A percentile compares a stretch with the other conserved stretches of the same genome.
These are phyloP conservation scores for Crassisporium funariophilum DNA, from an alignment of 768 basidiomycete genomes.

Conservation along the genomic window DNA sequence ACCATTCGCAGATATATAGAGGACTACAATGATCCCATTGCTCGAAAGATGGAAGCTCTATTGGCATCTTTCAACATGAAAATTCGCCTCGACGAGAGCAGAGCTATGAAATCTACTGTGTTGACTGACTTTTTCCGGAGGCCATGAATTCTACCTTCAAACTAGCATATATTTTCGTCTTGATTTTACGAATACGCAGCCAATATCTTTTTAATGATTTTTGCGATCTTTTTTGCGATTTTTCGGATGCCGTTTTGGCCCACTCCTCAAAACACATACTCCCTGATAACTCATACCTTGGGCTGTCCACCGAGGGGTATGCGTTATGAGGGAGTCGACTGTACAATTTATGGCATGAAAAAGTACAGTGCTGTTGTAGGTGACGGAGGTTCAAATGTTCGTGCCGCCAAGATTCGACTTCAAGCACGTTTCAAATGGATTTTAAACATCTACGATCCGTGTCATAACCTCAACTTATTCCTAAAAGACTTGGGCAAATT, in stretches of 20 bases:
- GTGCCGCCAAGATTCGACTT: conserved; percentile 17
- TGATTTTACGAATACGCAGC: neutral
- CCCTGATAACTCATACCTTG: neutral
- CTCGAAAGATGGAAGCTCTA: conserved; percentile 16
- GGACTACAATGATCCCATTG: conserved; percentile 19
- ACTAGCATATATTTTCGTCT: neutral
- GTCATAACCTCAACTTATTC: conserved; percentile 30
- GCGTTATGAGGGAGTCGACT: conserved; percentile 1
- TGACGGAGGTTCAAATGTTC: conserved; percentile 30
- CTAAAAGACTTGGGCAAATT: conserved; percentile 32
- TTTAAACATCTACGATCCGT: conserved; percentile 31
- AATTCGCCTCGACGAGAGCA: conserved; percentile 13
- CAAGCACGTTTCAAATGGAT: conserved; percentile 21
- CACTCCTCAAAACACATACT: neutral
- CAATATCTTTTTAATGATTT: neutral
- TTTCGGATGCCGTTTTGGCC: neutral
- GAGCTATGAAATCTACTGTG: conserved; percentile 12
- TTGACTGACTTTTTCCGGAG: conserved; percentile 16
- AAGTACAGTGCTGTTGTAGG: conserved; percentile 23
- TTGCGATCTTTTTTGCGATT: neutral
- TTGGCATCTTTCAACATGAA: conserved; percentile 17
- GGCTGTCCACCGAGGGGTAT: conserved; percentile 2
- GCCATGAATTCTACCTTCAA: neutral
- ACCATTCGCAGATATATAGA: conserved; percentile 18
- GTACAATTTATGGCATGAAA: conserved; percentile 6